These are phyloP conservation scores for Skeletonema marinoi DNA, from an alignment of 108 stramenopile genomes.

Conservation along the genomic window DNA sequence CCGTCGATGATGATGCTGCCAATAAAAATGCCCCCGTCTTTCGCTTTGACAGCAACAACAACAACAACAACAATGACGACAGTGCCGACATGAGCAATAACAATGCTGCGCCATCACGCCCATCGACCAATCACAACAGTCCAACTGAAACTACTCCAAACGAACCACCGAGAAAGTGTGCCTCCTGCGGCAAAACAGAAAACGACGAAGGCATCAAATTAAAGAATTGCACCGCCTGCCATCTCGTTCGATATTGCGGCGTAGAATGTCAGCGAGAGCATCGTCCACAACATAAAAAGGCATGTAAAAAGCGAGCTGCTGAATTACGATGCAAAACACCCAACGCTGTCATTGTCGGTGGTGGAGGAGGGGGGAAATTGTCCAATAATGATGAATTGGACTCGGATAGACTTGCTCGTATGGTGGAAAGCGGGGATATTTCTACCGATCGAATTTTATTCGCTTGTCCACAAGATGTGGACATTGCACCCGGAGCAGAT, in stretches of 20 bases:
- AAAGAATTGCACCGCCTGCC: neutral
- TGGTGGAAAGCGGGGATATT: neutral
- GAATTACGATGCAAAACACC: neutral
- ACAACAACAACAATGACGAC: too few species aligned
- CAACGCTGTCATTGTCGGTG: neutral
- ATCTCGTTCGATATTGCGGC: neutral
- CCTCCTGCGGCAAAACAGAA: neutral
- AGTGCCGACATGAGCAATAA: too few species aligned
- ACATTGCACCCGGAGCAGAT: neutral
- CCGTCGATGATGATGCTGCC: too few species aligned
- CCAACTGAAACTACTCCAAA: too few species aligned
- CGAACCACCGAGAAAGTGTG: neutral
- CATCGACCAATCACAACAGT: too few species aligned
- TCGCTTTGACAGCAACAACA: too few species aligned
- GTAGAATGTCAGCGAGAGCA: neutral
- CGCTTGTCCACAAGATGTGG: neutral
- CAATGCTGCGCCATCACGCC: too few species aligned
- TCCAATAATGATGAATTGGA: neutral
- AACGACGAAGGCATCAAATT: neutral
- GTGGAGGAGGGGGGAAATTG: neutral
- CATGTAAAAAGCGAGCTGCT: neutral
- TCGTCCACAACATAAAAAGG: neutral
- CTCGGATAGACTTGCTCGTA: neutral
- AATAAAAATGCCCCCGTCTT: too few species aligned
- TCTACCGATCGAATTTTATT: neutral